Base-by-base conservation (phyloP, 2,329 filamentous ascomycete species). In the Talaromyces rugulosus region DNA sequence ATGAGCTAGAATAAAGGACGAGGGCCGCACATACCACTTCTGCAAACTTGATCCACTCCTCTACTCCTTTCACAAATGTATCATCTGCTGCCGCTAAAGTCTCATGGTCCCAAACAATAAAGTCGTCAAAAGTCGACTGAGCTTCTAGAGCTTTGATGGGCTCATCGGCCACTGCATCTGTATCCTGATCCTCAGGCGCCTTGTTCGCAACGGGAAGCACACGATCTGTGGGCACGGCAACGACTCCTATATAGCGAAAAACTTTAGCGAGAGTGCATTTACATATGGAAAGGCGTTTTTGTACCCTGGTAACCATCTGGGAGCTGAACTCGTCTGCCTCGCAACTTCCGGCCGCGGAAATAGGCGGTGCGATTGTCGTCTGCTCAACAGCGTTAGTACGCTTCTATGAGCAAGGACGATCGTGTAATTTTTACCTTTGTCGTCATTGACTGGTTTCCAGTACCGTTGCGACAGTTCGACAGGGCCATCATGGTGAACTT, bases 51-150 rank as follows among this genome's bases (percentile, higher is more conserved):
- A 96, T 80, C 92, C 92, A 96, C 75, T 96, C 92, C 66, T 88
- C 84, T 51, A 96, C 78, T 0, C 89, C 87, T 72, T 89, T 88
- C 4, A 91, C 80, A 72, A 92, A 95, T 1, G 84, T 80, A 75
- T 96, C 91, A 31, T 81, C 80, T 0, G 81, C 81, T 63, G 89
- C 86, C 5, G 87, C 87, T 56, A 85, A 68, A 0, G 78, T 75
- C 67, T 95, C 92, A 73, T 96, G 92, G 0, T 85, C 88, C 93
- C 93, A 98, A n/a, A 96, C 82, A 3, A 91, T 77, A 57, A 96
- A 74, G 60, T 89, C 82, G 6, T 92, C 86, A 71, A 97, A 97
- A 16, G 81, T 81, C 1, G 86, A 87, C 23, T 87, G 80, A 51
- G 85, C 80, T 57, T 89, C 83, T 67, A 94, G 74, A 1, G 83